A percentile compares a stretch with the other conserved stretches of the same genome.
Evolutionary conservation across 192 early-diverging fungal species (phyloP).

Genomic region (Coemansia sp.): DNA sequence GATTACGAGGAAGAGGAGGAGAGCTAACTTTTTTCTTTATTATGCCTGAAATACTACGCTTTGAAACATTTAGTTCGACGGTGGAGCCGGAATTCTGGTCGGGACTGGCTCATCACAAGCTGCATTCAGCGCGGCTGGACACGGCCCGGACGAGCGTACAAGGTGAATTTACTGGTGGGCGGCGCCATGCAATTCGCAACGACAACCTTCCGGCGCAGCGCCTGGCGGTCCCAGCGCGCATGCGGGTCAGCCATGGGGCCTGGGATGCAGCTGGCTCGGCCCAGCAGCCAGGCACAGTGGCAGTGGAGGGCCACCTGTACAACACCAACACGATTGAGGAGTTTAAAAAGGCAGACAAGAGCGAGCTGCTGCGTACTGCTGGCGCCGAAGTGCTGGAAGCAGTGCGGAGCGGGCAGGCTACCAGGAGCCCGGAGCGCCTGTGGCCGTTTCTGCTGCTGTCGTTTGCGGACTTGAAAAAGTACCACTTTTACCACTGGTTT

Average conservation of each 20-base stretch:
- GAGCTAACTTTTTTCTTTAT: background rate
- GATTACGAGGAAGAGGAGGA: conserved; percentile 73
- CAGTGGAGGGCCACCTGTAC: conserved; percentile 50
- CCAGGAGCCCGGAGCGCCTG: conserved; percentile 63
- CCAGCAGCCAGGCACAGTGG: conserved; percentile 10
- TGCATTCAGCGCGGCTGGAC: conserved; percentile 78
- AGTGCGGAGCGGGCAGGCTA: conserved; percentile 65
- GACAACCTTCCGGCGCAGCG: conserved; percentile 13
- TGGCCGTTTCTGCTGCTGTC: conserved; percentile 75
- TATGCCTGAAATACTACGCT: conserved; percentile 65
- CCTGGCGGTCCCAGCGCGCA: conserved; percentile 57
- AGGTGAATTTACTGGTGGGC: conserved; percentile 67
- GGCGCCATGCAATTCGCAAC: conserved; percentile 49
- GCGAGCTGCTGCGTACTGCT: conserved; percentile 54
- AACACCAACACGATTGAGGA: conserved; percentile 97
- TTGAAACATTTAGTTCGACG: conserved; percentile 76
- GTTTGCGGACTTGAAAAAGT: conserved; percentile 97
- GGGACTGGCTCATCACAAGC: conserved; percentile 74
- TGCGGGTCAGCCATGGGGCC: conserved; percentile 54
- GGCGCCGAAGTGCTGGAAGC: conserved; percentile 60
- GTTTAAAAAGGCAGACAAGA: conserved; percentile 80
- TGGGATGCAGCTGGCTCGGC: conserved; percentile 7
- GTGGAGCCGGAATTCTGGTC: conserved; percentile 93
- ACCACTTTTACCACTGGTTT: conserved; percentile 93
- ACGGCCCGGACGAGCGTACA: conserved; percentile 57